Evolutionary conservation across 163 green algal genomes (phyloP).

Genomic region (Scenedesmus sp.): DNA sequence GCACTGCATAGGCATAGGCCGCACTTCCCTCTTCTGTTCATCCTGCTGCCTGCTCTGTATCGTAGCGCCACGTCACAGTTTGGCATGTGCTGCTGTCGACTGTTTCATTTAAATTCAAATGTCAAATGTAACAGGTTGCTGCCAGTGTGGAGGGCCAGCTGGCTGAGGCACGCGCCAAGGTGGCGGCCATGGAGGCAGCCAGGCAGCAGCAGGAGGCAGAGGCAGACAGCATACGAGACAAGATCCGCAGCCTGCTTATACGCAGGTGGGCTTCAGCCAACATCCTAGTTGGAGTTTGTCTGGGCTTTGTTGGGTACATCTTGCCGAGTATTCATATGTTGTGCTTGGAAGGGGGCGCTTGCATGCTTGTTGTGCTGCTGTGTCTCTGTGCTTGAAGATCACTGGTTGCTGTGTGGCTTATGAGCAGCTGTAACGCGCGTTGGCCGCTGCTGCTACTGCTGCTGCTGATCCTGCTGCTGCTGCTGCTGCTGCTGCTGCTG

Average conservation of each 20-base stretch:
- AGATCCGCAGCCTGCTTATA: not conserved
- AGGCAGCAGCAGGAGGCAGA: conserved; percentile 3
- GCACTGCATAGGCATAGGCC: not conserved
- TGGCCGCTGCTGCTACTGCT: not conserved
- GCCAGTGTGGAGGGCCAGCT: conserved; percentile 31
- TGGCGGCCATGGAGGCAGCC: not conserved
- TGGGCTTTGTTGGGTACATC: no score
- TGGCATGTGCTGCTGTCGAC: not conserved
- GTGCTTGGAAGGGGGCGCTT: no score
- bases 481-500: conserved; percentile 1
- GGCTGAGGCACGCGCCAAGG: not conserved
- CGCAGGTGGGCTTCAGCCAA: not conserved
- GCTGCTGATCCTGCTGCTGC: not conserved
- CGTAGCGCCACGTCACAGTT: no score
- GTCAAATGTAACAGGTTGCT: conserved; percentile 8
- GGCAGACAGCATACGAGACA: not conserved
- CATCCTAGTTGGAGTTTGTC: no score
- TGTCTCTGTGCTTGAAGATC: not conserved
- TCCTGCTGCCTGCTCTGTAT: no score
- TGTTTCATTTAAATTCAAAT: not conserved
- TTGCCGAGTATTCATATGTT: no score
- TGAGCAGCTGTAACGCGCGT: not conserved
- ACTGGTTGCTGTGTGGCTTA: no score
- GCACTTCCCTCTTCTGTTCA: no score
- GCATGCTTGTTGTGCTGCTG: no score